Evolutionary conservation across 208 protist genomes (phyloP).

Genomic region (Crithidia mellificae): DNA sequence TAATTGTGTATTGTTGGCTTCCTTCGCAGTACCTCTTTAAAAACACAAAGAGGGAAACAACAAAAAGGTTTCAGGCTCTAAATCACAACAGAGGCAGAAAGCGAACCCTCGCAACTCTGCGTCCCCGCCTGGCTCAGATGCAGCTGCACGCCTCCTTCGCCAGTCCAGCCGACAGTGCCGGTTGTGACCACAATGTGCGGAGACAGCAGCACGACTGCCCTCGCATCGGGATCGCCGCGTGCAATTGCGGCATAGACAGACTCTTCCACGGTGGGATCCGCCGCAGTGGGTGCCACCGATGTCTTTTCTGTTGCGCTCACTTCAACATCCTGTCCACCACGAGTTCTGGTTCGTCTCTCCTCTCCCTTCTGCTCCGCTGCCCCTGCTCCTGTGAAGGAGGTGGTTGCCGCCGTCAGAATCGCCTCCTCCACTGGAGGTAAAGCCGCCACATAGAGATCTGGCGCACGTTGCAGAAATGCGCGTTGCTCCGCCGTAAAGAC

Average conservation of each 20-base stretch:
- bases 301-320: too few species aligned
- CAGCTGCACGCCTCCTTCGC: slow-evolving; percentile 53
- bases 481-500: slow-evolving; percentile 63
- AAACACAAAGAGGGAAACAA: too few species aligned
- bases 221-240: not conserved
- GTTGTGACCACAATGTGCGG: slow-evolving; percentile 54
- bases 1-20: too few species aligned
- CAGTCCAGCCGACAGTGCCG: slow-evolving; percentile 66
- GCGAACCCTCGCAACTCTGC: slow-evolving; percentile 57
- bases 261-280: not conserved
- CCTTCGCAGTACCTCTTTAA: too few species aligned
- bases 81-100: slow-evolving; percentile 71
- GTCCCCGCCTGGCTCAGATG: slow-evolving; percentile 25
- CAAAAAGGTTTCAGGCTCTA: not conserved
- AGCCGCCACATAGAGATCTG: slow-evolving; percentile 64
- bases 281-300: not conserved
- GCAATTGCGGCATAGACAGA: slow-evolving; percentile 39
- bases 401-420: not conserved
- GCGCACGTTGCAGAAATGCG: slow-evolving; percentile 78
- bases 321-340: too few species aligned
- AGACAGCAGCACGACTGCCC: slow-evolving; percentile 49
- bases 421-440: not conserved
- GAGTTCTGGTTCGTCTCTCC: not conserved
- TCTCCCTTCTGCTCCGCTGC: not conserved
- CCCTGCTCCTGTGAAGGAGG: not conserved